These are phyloP conservation scores for Lagenidium giganteum DNA, from an alignment of 352 stramenopile species.

Conservation along the genomic window DNA sequence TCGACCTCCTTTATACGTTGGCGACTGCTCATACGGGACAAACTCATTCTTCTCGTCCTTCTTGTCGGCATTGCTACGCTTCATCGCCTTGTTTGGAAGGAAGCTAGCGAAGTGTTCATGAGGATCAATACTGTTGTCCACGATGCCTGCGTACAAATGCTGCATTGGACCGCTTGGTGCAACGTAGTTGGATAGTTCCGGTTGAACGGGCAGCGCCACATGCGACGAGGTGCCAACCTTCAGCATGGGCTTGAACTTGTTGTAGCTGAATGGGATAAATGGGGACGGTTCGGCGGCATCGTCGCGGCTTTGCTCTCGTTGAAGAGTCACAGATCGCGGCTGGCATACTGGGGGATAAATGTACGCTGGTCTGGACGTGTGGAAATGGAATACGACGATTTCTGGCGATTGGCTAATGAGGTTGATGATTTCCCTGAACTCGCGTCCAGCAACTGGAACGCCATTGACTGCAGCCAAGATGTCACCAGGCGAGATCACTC, in stretches of 20 bases:
- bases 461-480: constrained; percentile 80
- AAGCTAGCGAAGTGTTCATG: constrained; percentile 89
- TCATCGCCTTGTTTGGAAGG: constrained; percentile 35
- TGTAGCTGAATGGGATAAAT: constrained; percentile 71
- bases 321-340: constrained; percentile 46
- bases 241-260: constrained; percentile 52
- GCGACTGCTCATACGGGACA: constrained; percentile 86
- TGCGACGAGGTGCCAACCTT: constrained; percentile 42
- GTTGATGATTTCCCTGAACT: constrained; percentile 75
- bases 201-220: constrained; percentile 25
- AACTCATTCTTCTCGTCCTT: constrained; percentile 54
- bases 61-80: constrained; percentile 10
- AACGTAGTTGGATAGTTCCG: constrained; percentile 56
- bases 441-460: constrained; percentile 36
- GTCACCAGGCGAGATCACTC: constrained; percentile 66
- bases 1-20: constrained; percentile 81
- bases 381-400: constrained; percentile 80
- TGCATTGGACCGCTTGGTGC: constrained; percentile 82
- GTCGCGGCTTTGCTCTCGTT: constrained; percentile 27
- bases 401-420: constrained; percentile 59
- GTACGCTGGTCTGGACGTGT: constrained; percentile 56
- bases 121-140: constrained; percentile 88
- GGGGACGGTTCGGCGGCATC: constrained; percentile 35
- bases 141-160: constrained; percentile 79
- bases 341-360: constrained; percentile 69